A percentile compares a stretch with the other conserved stretches of the same genome.
Conservation (phyloP, 1,284 basidiomycete genomes). For the Tilletia walkeri region DNA sequence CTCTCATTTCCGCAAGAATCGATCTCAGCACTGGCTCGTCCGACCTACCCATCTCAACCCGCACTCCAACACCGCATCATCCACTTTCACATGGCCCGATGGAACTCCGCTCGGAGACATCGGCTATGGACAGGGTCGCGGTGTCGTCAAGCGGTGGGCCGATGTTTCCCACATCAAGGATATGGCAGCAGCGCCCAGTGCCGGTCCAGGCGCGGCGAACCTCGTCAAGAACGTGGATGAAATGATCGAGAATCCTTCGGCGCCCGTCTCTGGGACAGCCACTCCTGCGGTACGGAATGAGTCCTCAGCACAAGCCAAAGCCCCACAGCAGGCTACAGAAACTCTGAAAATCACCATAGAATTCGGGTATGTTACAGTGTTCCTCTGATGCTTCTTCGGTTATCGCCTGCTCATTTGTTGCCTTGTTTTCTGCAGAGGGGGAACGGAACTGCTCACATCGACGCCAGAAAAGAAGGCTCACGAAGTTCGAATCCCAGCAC, state of each 20-base stretch:
- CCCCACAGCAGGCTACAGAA: neutral
- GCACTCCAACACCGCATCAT: slow-evolving; percentile 1
- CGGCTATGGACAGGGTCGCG: slow-evolving; percentile 18
- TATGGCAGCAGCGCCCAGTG: neutral
- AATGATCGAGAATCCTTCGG: slow-evolving; percentile 20
- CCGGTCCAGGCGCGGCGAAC: neutral
- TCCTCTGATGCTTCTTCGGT: neutral
- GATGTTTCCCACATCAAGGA: slow-evolving; percentile 17
- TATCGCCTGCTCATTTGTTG: neutral
- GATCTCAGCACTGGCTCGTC: slow-evolving; percentile 10
- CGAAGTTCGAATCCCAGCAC: slow-evolving; percentile 31
- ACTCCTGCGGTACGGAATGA: neutral
- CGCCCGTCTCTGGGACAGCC: slow-evolving; percentile 5
- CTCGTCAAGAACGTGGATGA: slow-evolving; percentile 19
- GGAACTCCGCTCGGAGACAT: slow-evolving; percentile 18
- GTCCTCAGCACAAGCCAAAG: neutral
- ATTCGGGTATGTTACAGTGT: neutral
- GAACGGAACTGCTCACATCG: slow-evolving; percentile 50
- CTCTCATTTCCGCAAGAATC: slow-evolving; percentile 6
- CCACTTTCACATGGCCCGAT: slow-evolving; percentile 11
- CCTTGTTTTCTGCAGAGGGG: slow-evolving; percentile 30
- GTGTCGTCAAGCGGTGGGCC: slow-evolving; percentile 16
- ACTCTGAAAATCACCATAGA: slow-evolving; percentile 2
- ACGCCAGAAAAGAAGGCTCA: slow-evolving; percentile 50
- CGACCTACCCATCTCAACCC: slow-evolving; percentile 19